A percentile compares a stretch with the other conserved stretches of the same genome.
phyloP scores from a whole-genome alignment of 257 asterid species.

The Oldenlandia corymbosa region DNA sequence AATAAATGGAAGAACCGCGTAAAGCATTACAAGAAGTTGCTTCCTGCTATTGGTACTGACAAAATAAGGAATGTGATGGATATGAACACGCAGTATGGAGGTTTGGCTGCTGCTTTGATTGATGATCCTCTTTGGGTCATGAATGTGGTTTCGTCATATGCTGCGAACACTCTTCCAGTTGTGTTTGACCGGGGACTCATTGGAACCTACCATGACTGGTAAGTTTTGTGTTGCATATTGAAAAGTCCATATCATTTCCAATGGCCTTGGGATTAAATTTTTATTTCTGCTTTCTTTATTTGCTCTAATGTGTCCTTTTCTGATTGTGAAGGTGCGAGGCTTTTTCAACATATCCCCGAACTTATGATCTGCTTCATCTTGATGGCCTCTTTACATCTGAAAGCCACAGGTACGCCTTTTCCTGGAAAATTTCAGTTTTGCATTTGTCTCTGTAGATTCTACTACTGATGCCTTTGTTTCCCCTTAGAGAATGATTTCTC shows the following conservation, averaged over 20 bases:
- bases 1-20: slow-evolving; percentile 72
- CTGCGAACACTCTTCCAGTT: slow-evolving; percentile 76
- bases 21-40: slow-evolving; percentile 82
- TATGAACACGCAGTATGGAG: slow-evolving; percentile 90
- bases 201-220: slow-evolving; percentile 96
- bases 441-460: no score
- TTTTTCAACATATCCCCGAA: slow-evolving; percentile 95
- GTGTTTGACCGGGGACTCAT: slow-evolving; percentile 93
- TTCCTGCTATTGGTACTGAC: slow-evolving; percentile 73
- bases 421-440: background rate
- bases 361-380: slow-evolving; percentile 83
- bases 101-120: slow-evolving; percentile 80
- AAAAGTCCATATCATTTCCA: background rate
- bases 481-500: no score
- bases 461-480: no score
- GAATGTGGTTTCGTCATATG: slow-evolving; percentile 83
- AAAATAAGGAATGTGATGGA: slow-evolving; percentile 93
- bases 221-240: slow-evolving; percentile 6
- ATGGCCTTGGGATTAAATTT: background rate
- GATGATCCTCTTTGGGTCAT: slow-evolving; percentile 85
- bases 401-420: slow-evolving; percentile 59
- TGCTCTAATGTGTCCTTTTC: background rate
- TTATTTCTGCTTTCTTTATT: no score
- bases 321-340: slow-evolving; percentile 76
- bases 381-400: slow-evolving; percentile 89